These are phyloP conservation scores for Kuraishia floccosa DNA, from an alignment of 805 yeast genomes.

Conservation along the genomic window DNA sequence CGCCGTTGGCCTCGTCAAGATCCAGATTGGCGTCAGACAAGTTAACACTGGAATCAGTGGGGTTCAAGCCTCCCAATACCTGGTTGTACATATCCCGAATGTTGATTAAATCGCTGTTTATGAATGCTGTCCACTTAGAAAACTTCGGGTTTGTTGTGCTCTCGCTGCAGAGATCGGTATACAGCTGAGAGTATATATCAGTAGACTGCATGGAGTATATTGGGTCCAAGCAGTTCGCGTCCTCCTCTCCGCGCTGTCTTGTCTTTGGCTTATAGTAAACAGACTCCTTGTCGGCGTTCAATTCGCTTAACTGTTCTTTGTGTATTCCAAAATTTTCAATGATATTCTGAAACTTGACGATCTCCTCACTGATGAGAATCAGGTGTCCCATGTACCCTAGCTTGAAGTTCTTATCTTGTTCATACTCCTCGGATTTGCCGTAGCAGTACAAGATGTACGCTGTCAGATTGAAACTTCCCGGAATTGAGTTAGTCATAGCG, in stretches of 20 bases:
- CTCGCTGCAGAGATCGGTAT: constrained; percentile 13
- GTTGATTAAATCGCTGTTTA: constrained; percentile 33
- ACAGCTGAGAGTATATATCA: constrained; percentile 19
- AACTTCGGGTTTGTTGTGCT: constrained; percentile 8
- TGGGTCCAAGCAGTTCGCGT: constrained; percentile 12
- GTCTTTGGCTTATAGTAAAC: background rate
- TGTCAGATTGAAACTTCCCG: constrained; percentile 20
- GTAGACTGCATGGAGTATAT: constrained; percentile 19
- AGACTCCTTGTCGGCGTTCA: background rate
- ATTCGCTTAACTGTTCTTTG: constrained; percentile 10
- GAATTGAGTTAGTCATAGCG: too few species aligned
- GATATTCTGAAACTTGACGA: constrained; percentile 35
- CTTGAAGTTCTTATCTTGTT: constrained; percentile 26
- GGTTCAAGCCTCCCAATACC: constrained; percentile 38
- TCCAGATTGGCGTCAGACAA: constrained; percentile 20
- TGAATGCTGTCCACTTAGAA: constrained; percentile 36
- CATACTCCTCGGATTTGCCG: constrained; percentile 15
- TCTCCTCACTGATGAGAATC: constrained; percentile 45
- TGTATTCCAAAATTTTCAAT: constrained; percentile 22
- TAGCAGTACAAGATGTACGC: constrained; percentile 16
- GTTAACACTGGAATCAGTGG: constrained; percentile 23
- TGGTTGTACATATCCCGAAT: constrained; percentile 47
- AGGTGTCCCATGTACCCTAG: constrained; percentile 54
- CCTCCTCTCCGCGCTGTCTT: constrained; percentile 1
- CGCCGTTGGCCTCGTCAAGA: constrained; percentile 13